Evolutionary conservation across 129 eudicot species (phyloP).

Genomic region (Tagetes patula): DNA sequence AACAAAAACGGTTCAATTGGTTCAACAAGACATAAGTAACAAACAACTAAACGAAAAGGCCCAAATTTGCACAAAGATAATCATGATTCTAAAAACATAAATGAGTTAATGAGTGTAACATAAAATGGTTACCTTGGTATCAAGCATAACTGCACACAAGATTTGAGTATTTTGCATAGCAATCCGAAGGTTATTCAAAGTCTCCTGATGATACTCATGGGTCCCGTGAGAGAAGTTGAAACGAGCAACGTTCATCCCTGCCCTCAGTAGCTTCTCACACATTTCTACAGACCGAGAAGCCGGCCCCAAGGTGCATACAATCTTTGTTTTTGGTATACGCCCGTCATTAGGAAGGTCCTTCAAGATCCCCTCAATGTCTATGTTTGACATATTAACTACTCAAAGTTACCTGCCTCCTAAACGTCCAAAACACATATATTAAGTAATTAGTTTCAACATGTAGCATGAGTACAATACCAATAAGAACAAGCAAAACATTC

Average conservation of each 20-base stretch:
- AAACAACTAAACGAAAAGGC: neutral
- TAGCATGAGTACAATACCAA: neutral
- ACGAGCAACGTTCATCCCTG: slow-evolving; percentile 90
- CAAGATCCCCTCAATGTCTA: slow-evolving; percentile 83
- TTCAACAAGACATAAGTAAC: no score
- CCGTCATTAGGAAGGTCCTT: slow-evolving; percentile 68
- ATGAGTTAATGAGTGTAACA: neutral
- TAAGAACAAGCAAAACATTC: neutral
- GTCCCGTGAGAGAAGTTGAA: slow-evolving; percentile 94
- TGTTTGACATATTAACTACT: slow-evolving; percentile 60
- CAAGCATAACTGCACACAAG: slow-evolving; percentile 82
- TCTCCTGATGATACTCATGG: slow-evolving; percentile 91
- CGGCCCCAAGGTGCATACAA: slow-evolving; percentile 88
- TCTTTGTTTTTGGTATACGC: slow-evolving; percentile 75
- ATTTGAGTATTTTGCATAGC: slow-evolving; percentile 81
- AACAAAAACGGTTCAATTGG: no score
- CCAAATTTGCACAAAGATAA: slow-evolving; percentile 12
- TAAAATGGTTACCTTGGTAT: slow-evolving; percentile 53
- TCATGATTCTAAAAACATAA: slow-evolving; percentile 2
- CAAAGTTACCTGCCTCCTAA: slow-evolving; percentile 17
- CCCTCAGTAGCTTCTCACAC: slow-evolving; percentile 79
- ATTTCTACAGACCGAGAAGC: slow-evolving; percentile 77
- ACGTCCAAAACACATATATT: slow-evolving; percentile 15
- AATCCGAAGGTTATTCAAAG: slow-evolving; percentile 62
- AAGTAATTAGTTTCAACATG: slow-evolving; percentile 17